Percentiles rank a stretch among this genome's conserved stretches.
These are phyloP conservation scores for Casuarina equisetifolia DNA, from an alignment of 306 rosid genomes.

Conservation along the genomic window DNA sequence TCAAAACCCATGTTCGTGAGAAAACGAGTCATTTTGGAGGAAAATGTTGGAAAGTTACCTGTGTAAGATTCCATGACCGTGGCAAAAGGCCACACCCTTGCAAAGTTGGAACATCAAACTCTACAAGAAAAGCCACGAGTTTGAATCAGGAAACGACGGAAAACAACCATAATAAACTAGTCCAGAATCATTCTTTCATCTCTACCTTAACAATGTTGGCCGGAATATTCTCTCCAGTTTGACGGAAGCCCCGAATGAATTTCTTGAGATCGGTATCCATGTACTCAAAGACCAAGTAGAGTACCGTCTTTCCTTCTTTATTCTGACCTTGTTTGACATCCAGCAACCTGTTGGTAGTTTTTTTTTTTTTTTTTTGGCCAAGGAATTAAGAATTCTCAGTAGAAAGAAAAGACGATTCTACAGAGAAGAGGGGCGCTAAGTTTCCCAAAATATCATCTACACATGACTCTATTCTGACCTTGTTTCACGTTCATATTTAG, in stretches of 20 bases:
- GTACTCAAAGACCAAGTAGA: constrained; percentile 86
- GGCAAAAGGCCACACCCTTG: constrained; percentile 97
- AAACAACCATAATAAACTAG: neutral
- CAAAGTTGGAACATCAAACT: constrained; percentile 92
- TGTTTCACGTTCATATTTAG: neutral
- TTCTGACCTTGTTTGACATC: constrained; percentile 92
- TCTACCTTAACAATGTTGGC: constrained; percentile 51
- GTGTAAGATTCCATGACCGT: constrained; percentile 92
- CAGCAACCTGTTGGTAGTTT: constrained; percentile 45
- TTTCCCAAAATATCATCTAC: too few species aligned
- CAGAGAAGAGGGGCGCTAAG: too few species aligned
- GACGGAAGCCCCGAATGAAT: constrained; percentile 68
- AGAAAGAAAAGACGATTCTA: neutral
- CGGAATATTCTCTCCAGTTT: constrained; percentile 55
- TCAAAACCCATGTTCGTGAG: too few species aligned
- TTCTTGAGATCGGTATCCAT: constrained; percentile 95
- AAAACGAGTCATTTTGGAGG: neutral
- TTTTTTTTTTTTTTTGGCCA: neutral
- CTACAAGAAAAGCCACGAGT: constrained; percentile 29
- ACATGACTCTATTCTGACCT: too few species aligned
- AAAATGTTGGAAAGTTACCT: constrained; percentile 36
- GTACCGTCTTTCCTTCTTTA: constrained; percentile 88
- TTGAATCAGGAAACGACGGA: neutral
- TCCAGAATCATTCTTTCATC: neutral
- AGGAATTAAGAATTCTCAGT: neutral